Evolutionary conservation across 1,139 yeast genomes (phyloP).

Genomic region (Suhomyces coccinellae): DNA sequence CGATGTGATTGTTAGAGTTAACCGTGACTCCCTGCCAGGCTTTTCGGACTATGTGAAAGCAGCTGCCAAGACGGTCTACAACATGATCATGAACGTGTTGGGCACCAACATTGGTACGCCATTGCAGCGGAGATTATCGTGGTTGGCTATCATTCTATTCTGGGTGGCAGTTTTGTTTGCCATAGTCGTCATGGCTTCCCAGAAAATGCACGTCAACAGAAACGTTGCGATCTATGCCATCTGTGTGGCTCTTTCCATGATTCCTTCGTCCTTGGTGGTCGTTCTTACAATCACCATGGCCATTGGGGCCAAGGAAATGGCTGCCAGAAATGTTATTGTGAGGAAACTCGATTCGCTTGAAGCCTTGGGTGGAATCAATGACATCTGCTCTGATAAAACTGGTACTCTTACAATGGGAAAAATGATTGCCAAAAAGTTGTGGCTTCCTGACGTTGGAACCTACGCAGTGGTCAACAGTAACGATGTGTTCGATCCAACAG

Average conservation of each 20-base stretch:
- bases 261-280: constrained; percentile 78
- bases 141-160: constrained; percentile 68
- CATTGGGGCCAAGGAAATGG: constrained; percentile 81
- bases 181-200: constrained; percentile 78
- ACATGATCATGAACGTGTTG: constrained; percentile 61
- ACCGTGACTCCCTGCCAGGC: constrained; percentile 15
- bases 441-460: constrained; percentile 80
- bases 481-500: constrained; percentile 73
- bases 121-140: constrained; percentile 62
- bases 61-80: constrained; percentile 18
- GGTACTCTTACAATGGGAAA: constrained; percentile 82
- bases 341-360: constrained; percentile 77
- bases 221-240: constrained; percentile 83
- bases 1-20: constrained; percentile 28
- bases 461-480: constrained; percentile 57
- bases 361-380: constrained; percentile 78
- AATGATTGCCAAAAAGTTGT: constrained; percentile 70
- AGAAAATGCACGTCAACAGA: constrained; percentile 60
- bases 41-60: constrained; percentile 18
- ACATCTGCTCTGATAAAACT: constrained; percentile 81
- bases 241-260: constrained; percentile 81
- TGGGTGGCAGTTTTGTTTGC: constrained; percentile 75
- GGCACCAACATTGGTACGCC: constrained; percentile 83
- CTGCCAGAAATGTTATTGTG: constrained; percentile 67
- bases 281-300: constrained; percentile 87